phyloP scores from a whole-genome alignment of 208 protist species.

The Leishmania guyanensis region DNA sequence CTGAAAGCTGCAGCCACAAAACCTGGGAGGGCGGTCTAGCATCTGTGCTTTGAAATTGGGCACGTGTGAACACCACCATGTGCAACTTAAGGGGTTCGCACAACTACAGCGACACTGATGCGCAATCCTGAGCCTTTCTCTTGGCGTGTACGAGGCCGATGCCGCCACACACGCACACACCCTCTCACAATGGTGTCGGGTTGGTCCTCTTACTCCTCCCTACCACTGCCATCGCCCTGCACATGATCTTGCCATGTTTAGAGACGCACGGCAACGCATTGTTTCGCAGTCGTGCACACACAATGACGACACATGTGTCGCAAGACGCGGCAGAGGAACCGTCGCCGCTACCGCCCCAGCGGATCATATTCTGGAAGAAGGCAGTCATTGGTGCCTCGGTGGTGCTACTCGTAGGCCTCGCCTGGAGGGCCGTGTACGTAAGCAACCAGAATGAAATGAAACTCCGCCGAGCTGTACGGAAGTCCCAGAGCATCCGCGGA shows the following conservation, averaged over 20 bases:
- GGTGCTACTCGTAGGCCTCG: slow-evolving; percentile 31
- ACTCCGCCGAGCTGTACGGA: slow-evolving; percentile 29
- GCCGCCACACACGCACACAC: not conserved
- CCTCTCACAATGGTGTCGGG: not conserved
- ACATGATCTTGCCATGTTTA: not conserved
- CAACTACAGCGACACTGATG: not conserved
- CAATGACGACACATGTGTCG: not conserved
- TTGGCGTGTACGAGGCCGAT: not conserved
- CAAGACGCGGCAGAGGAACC: not conserved
- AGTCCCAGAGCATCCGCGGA: slow-evolving; percentile 36
- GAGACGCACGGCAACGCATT: not conserved
- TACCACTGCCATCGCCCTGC: not conserved
- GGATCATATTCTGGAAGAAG: slow-evolving; percentile 17
- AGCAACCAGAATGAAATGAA: slow-evolving; percentile 63
- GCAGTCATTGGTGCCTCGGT: slow-evolving; percentile 31
- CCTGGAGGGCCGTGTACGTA: slow-evolving; percentile 60
- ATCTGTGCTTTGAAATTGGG: not conserved
- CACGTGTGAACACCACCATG: not conserved
- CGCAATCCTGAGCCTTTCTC: not conserved
- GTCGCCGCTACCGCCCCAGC: not conserved
- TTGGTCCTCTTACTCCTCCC: not conserved
- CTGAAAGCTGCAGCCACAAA: too few relatives aligned
- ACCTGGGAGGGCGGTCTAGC: not conserved
- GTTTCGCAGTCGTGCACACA: not conserved
- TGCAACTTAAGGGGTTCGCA: not conserved